Base-by-base conservation (phyloP, 2,329 filamentous ascomycete genomes). In the Cordyceps pruinosa region DNA sequence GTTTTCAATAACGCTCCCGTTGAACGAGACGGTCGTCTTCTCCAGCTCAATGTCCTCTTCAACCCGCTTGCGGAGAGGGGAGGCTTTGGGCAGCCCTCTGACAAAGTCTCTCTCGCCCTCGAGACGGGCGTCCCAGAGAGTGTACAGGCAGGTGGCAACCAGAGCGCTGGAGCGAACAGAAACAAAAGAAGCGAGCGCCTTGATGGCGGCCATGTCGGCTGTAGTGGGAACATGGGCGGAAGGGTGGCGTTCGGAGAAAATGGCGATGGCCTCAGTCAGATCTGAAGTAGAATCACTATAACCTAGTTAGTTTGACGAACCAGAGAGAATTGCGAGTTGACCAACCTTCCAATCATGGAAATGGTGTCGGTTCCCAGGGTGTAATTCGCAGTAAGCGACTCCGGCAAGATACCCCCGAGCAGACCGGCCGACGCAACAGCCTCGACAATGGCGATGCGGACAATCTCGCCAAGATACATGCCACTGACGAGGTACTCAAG, bases 1-100 rank as follows among this genome's bases (percentile, higher is more conserved):
- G 64, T 86, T 85, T 70, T 92, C 88, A 52, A 92, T 85, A 50
- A 93, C 87, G 28, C 85, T 88, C 45, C 89, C 89, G 66, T 90
- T 91, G 71, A 87, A 92, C 4, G 87, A 87, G n/a, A 93, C 82
- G 2, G 81, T 78, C 3, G 82, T 84, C 57, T 73, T 72, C 34
- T 68, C 66, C 8, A 79, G 66, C 44, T 73, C 69, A 2, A 73
- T 73, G 61, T 83, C 83, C 17, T 72, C 72, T 62, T 84, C 82
- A 0, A 80, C 73, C 35, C 79, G 77, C 10, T 66, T 61, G 52
- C 76, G 74, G 34, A 69, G 60, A 5, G 66, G 57, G 13, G 73
- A 72, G 19, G 62, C 66, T 10, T 67, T 56, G 13, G 68, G 60
- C 4, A 73, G 65, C 2, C 63, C 64, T 17, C 65, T 58, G 26